Base-by-base conservation (phyloP, 2,329 filamentous ascomycete species). In the Colletotrichum sp. region DNA sequence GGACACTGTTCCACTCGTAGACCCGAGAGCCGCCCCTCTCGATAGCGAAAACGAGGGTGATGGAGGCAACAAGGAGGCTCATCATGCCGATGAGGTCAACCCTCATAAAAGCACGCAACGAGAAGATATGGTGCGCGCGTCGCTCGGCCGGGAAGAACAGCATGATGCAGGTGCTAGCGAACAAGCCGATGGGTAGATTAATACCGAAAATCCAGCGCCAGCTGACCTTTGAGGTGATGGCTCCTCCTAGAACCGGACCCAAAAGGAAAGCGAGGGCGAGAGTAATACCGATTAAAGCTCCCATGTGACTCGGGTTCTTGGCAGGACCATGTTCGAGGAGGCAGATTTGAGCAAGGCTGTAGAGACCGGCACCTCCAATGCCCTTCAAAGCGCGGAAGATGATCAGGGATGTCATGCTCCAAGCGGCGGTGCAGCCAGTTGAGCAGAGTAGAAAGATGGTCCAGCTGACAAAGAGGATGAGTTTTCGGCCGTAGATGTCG, bases 141-240 rank as follows among this genome's bases (percentile, higher is more conserved):
- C 52, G 78, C 63, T 85, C 84, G 6, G 81, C 80, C 1, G 88
- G 88, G 85, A 88, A 90, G 57, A 86, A 84, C 69, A 86, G 84
- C n/a, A 87, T 85, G 5, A 91, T 85, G 6, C 85, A 85, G 18
- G 86, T 78, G n/a, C 90, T 85, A 5, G 88, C 85, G 13, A 87
- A 78, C 4, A 87, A 79, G 2, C 89, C 89, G 77, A 88, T 87
- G 0, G 90, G 90, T 26, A 90, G 85, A 90, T 93, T 93, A 81
- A 92, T 89, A 81, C 90, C 90, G 81, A 93, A 93, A 52, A 93
- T 86, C 85, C 90, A 91, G 67, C 89, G 85, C 91, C 91, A 93
- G 59, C 85, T 86, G 21, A 87, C 86, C 3, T 86, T 82, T n/a
- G 89, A 85, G 1, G 90, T 88, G 26, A 93, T 89, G 5, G 87